Conservation (phyloP, 1,284 basidiomycete species). For the Sanghuangporus weigelae region DNA sequence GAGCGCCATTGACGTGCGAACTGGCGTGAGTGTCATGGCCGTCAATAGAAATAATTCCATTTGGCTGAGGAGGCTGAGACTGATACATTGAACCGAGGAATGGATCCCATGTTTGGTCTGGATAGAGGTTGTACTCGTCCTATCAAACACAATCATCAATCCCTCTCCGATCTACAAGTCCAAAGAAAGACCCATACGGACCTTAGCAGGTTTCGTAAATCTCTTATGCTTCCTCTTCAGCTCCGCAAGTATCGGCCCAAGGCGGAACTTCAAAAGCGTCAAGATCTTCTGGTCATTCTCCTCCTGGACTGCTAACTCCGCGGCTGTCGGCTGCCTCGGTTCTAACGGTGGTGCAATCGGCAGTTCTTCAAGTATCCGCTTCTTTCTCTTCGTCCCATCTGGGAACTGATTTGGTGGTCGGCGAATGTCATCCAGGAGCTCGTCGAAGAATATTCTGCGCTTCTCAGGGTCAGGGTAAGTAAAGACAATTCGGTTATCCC, state of each 20-base stretch:
- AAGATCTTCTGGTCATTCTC: constrained; percentile 79
- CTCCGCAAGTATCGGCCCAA: constrained; percentile 85
- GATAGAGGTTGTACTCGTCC: constrained; percentile 70
- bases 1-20: constrained; percentile 27
- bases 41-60: constrained; percentile 42
- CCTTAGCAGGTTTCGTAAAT: constrained; percentile 80
- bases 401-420: constrained; percentile 87
- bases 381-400: constrained; percentile 82
- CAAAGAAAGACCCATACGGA: constrained; percentile 33
- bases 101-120: constrained; percentile 25
- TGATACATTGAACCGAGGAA: constrained; percentile 5
- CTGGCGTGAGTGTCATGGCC: constrained; percentile 31
- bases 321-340: constrained; percentile 76
- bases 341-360: constrained; percentile 88
- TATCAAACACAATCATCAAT: constrained; percentile 25
- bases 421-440: constrained; percentile 61
- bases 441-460: constrained; percentile 75
- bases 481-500: constrained; percentile 73
- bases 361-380: constrained; percentile 81
- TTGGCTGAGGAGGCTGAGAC: constrained; percentile 25
- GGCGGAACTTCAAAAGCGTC: constrained; percentile 81
- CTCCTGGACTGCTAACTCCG: constrained; percentile 79
- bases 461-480: constrained; percentile 45
- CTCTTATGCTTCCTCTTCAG: constrained; percentile 92
- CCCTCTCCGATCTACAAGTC: constrained; percentile 2